These are phyloP conservation scores for Penicillium fuscoglaucum DNA, from an alignment of 2,329 filamentous ascomycete species.

Conservation along the genomic window DNA sequence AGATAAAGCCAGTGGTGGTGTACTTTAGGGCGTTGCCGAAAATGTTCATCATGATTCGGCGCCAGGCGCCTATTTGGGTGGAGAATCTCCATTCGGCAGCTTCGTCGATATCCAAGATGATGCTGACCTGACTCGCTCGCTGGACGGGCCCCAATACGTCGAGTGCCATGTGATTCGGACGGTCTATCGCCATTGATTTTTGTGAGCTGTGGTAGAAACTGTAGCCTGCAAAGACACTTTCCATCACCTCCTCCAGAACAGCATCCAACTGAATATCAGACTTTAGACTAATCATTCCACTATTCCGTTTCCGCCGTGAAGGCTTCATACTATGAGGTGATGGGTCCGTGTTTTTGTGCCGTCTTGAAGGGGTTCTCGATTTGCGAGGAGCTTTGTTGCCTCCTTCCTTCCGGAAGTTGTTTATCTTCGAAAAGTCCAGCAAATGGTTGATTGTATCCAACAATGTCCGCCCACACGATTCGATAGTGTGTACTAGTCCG, in stretches of 20 bases:
- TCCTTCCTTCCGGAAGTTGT: not conserved
- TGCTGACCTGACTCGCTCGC: conserved; percentile 16
- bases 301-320: not conserved
- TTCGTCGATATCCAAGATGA: conserved; percentile 40
- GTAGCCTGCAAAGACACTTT: conserved; percentile 29
- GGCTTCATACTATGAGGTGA: not conserved
- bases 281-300: not conserved
- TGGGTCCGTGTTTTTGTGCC: not conserved
- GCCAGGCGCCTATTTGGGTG: conserved; percentile 47
- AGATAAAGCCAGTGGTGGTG: conserved; percentile 45
- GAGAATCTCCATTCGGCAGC: not conserved
- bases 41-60: conserved; percentile 51
- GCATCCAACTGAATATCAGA: conserved; percentile 19
- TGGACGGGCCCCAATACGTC: not conserved
- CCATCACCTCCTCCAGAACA: conserved; percentile 27
- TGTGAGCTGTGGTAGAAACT: conserved; percentile 24
- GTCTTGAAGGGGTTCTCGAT: not conserved
- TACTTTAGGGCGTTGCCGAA: conserved; percentile 54
- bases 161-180: not conserved
- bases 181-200: conserved; percentile 3
- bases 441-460: conserved; percentile 46
- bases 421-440: conserved; percentile 30
- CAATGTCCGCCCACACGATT: conserved; percentile 44
- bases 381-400: not conserved
- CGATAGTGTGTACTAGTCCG: conserved; percentile 38